phyloP scores from a whole-genome alignment of 805 yeast species.

The Grigorovia humatica region DNA sequence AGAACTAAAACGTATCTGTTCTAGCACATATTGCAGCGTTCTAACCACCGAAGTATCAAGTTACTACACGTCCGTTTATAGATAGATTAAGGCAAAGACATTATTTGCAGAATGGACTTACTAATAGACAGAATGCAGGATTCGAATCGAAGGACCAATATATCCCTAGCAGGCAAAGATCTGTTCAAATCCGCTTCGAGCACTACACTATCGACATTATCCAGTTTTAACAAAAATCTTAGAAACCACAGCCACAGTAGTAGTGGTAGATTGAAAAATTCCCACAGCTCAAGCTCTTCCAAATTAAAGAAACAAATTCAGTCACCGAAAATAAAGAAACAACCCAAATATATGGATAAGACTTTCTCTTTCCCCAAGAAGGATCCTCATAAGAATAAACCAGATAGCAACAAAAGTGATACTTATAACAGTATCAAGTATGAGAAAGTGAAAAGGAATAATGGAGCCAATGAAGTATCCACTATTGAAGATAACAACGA shows the following conservation, averaged over 20 bases:
- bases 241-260: neutral
- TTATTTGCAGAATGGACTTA: too few species aligned
- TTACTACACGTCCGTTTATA: too few species aligned
- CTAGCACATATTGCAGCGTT: too few species aligned
- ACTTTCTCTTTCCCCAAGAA: neutral
- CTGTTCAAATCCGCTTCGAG: neutral
- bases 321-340: neutral
- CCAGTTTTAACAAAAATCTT: neutral
- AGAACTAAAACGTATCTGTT: too few species aligned
- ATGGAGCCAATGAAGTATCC: slow-evolving; percentile 1
- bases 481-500: slow-evolving; percentile 1
- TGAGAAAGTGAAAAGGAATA: slow-evolving; percentile 1
- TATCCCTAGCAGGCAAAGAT: neutral
- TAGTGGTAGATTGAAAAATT: neutral
- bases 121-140: neutral
- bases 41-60: too few species aligned
- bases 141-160: neutral
- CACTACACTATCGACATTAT: neutral
- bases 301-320: neutral
- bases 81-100: too few species aligned
- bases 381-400: neutral
- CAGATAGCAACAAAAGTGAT: neutral
- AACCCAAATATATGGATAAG: neutral
- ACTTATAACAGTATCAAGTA: neutral
- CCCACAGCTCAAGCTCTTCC: neutral